Evolutionary conservation across 2,329 filamentous ascomycete species (phyloP), one percentile per base, ranked within the genome.

Genomic region (Purpureocillium takamizusanense): DNA sequence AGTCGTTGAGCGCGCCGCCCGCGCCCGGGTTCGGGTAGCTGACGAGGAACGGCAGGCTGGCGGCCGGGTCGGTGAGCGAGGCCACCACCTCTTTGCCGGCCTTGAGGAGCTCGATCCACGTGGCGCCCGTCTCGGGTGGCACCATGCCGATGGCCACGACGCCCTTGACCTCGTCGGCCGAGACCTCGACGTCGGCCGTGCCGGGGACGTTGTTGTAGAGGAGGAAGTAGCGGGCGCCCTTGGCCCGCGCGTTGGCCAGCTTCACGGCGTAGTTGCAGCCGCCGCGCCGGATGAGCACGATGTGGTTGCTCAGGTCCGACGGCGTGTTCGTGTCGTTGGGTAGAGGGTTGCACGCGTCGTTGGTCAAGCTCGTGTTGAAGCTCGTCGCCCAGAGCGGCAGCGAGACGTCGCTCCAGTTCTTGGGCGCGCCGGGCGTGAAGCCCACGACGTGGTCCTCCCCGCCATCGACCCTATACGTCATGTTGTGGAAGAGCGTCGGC

Each of bases 161-260:
- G 2, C 53, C 53, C 0, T 49, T 30, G 2, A 61, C 59, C 1
- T 34, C 29, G 0, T 50, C 45, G 3, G 62, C 57, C 27, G 62
- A 53, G 12, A 63, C 57, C 6, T 48, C 44, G 4, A 50, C 44
- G 4, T 63, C 56, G 11, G 56, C 60, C 6, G 48, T 45, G 14
- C 37, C 42, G 44, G 72, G 75, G 17, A 40, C 27, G 2, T 43
- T 42, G 62, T 80, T 80, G 57, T 81, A 82, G 48, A 78, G 62
- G 46, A 82, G 57, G 38, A 82, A 56, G 44, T 80, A 78, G 51
- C 72, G 69, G 36, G 75, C 78, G 12, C 78, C 78, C 36, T 65
- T 65, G 6, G 62, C 65, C 3, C 60, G 67, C 4, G 72, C 71
- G 40, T 76, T 73, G 31, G 59, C 50, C 2, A 66, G 67, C 59